A percentile compares a stretch with the other conserved stretches of the same genome.
These are phyloP conservation scores for Adansonia gregorii DNA, from an alignment of 441 rosid species.

Conservation along the genomic window DNA sequence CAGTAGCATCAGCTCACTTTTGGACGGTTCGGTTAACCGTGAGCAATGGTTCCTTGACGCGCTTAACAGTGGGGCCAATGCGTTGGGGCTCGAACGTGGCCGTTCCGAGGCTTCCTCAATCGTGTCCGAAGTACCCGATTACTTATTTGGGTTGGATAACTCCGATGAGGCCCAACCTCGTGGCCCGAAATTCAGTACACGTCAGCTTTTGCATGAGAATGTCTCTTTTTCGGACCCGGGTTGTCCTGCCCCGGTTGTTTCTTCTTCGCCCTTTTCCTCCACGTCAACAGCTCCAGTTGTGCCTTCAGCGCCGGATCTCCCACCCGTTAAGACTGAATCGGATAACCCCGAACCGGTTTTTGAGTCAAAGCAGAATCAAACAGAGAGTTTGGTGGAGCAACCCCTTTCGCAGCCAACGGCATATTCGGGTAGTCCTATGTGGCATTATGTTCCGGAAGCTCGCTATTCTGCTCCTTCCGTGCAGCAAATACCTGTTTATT, in stretches of 20 bases:
- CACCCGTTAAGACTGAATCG: constrained; percentile 63
- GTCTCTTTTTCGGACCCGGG: constrained; percentile 80
- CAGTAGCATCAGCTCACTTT: constrained; percentile 82
- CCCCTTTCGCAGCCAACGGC: constrained; percentile 43
- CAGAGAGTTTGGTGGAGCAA: constrained; percentile 45
- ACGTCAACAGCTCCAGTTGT: constrained; percentile 58
- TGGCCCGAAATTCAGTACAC: constrained; percentile 52
- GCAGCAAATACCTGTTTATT: constrained; percentile 65
- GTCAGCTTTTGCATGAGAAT: constrained; percentile 46
- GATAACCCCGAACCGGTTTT: constrained; percentile 45
- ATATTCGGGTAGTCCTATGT: constrained; percentile 48
- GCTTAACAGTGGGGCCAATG: constrained; percentile 51
- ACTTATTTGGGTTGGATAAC: constrained; percentile 77
- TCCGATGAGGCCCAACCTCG: constrained; percentile 63
- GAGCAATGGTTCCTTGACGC: constrained; percentile 94
- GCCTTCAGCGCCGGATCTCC: constrained; percentile 67
- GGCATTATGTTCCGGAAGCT: constrained; percentile 60
- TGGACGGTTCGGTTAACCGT: constrained; percentile 77
- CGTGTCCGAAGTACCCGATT: constrained; percentile 87
- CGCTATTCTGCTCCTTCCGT: constrained; percentile 51
- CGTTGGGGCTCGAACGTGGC: constrained; percentile 59
- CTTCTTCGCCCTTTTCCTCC: constrained; percentile 69
- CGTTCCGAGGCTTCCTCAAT: constrained; percentile 89
- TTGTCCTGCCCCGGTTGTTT: constrained; percentile 72
- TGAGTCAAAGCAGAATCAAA: constrained; percentile 33